Percentiles rank a stretch among this genome's conserved stretches.
Evolutionary conservation across 257 asterid species (phyloP).

Genomic region (Parsonsia alboflavescens): DNA sequence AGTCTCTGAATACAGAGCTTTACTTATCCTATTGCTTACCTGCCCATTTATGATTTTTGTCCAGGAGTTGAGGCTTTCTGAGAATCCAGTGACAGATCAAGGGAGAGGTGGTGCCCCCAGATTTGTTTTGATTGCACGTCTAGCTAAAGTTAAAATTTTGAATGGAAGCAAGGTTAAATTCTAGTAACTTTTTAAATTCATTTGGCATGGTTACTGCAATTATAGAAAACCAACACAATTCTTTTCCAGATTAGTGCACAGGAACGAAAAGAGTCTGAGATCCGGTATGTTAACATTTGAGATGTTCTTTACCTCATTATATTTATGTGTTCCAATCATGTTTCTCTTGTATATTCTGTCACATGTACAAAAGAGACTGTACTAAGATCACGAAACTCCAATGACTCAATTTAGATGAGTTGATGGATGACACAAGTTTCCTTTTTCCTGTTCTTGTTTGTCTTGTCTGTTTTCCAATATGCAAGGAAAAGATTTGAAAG

Average conservation of each 20-base stretch:
- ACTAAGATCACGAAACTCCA: not conserved
- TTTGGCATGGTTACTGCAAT: constrained; percentile 9
- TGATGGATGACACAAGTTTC: not conserved
- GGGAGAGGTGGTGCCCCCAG: constrained; percentile 74
- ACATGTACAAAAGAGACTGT: not conserved
- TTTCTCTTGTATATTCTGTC: not conserved
- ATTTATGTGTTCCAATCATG: not conserved
- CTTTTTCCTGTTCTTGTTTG: not conserved
- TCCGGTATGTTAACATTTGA: constrained; percentile 52
- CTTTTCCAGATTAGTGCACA: constrained; percentile 63
- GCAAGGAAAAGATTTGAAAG: not conserved
- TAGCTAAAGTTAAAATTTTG: constrained; percentile 57
- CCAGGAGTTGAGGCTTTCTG: constrained; percentile 85
- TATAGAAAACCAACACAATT: constrained; percentile 20
- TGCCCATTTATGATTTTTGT: constrained; percentile 5
- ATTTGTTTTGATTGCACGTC: constrained; percentile 79
- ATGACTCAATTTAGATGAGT: not conserved
- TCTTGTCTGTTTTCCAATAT: not conserved
- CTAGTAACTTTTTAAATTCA: constrained; percentile 10
- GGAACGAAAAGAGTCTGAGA: constrained; percentile 95
- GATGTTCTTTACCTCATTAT: not conserved
- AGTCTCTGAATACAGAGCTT: not conserved
- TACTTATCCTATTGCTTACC: not conserved
- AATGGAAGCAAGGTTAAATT: constrained; percentile 85
- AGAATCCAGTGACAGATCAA: constrained; percentile 77